Evolutionary conservation across 2,329 filamentous ascomycete genomes (phyloP).

Genomic region (Gnomoniopsis sp.): DNA sequence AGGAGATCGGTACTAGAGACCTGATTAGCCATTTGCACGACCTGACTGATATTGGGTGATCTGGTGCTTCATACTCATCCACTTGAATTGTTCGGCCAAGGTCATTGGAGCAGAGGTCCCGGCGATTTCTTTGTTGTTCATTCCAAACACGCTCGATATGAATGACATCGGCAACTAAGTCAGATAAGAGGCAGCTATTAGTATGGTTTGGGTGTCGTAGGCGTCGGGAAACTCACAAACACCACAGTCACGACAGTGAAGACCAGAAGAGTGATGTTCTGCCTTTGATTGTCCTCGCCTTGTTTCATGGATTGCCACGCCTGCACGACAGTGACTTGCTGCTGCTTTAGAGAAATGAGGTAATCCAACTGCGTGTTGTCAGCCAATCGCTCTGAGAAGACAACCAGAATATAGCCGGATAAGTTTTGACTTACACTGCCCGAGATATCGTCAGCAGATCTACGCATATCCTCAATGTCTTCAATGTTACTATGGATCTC

Average conservation of each 20-base stretch:
- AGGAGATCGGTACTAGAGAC: constrained; percentile 5
- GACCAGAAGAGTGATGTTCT: constrained; percentile 41
- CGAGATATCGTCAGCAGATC: constrained; percentile 31
- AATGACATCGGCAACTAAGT: constrained; percentile 34
- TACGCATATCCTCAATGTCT: constrained; percentile 30
- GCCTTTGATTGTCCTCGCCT: constrained; percentile 35
- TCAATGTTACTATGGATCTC: constrained; percentile 27
- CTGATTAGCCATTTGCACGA: background rate
- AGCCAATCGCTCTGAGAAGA: background rate
- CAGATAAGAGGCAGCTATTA: background rate
- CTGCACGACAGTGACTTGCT: constrained; percentile 43
- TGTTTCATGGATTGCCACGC: constrained; percentile 38
- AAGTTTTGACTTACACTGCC: constrained; percentile 26
- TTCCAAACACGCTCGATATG: constrained; percentile 36
- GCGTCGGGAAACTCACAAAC: constrained; percentile 32
- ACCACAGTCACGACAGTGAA: constrained; percentile 45
- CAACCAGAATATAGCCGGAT: background rate
- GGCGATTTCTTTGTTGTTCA: constrained; percentile 30
- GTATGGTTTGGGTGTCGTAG: background rate
- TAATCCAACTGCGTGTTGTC: constrained; percentile 28
- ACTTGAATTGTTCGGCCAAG: constrained; percentile 15
- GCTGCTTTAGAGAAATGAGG: constrained; percentile 40
- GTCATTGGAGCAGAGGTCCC: constrained; percentile 14
- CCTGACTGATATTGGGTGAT: accelerated
- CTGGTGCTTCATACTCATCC: constrained; percentile 8